Evolutionary conservation across 2,329 filamentous ascomycete species (phyloP), one percentile per base, ranked within the genome.

Genomic region (Ramichloridium luteum): DNA sequence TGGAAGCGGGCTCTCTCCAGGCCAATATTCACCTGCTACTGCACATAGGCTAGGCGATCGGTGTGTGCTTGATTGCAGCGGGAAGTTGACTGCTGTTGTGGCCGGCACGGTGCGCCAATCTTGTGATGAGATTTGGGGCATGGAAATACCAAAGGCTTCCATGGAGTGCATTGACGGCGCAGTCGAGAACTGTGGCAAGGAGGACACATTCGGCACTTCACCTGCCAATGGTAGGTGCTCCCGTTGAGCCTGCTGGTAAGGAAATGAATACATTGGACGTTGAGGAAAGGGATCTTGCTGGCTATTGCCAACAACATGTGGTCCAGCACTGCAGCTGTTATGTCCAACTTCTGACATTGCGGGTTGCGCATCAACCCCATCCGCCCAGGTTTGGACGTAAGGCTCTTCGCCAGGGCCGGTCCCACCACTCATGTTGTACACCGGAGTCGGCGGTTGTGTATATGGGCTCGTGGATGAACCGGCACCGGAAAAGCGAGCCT

Each of bases 371-470:
- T 42, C 35, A 16, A 36, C 17, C 11, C 31, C 30, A n/a, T 44
- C 41, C 22, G 27, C 28, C 42, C 40, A 43, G n/a, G 40, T 34
- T 4, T 35, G 32, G 6, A 12, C 25, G 13, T 39, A 38, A 27
- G 34, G 30, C 6, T 28, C 14, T 13, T 35, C n/a, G n/a, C n/a
- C n/a, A n/a, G n/a, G n/a, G 10, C 35, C 35, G 1, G 17, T 16
- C 2, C 30, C 32, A 6, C 31, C 25, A 5, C 16, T 26, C 34
- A 46, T 38, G 10, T 25, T 31, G 13, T 47, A 38, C 2, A 43
- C 26, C 4, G 49, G 47, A 3, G 46, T 49, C 1, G 45, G 35
- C 3, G 48, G 44, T 22, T 44, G 42, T 4, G 49, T 49, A 25
- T 43, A 47, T n/a, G n/a, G n/a, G n/a, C 6, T 36, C 36, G 9